Evolutionary conservation across 305 asterid species (phyloP).

Genomic region (Fraxinus velutina): DNA sequence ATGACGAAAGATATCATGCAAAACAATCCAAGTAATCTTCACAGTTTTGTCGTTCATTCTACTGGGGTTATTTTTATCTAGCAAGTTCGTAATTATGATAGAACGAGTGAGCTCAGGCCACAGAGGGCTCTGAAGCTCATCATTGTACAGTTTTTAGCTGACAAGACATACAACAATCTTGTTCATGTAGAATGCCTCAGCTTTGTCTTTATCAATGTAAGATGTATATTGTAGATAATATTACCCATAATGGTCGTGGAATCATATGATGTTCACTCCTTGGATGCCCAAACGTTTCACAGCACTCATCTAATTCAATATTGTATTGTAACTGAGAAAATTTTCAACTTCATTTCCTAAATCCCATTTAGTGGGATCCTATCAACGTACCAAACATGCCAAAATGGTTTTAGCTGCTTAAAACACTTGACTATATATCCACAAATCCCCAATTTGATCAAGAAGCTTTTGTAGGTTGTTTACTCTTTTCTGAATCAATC

Average conservation of each 20-base stretch:
- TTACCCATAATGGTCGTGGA: background rate
- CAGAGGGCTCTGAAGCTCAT: conserved; percentile 5
- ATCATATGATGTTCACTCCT: background rate
- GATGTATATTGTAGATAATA: background rate
- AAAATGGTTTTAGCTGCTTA: background rate
- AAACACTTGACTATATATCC: background rate
- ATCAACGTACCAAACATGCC: background rate
- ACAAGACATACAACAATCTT: background rate
- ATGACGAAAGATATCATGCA: background rate
- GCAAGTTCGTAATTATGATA: background rate
- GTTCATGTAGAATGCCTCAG: background rate
- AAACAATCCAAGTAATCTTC: background rate
- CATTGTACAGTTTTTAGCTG: background rate
- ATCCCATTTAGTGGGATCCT: background rate
- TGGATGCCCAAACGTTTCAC: background rate
- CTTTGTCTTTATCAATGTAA: background rate
- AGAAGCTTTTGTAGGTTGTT: conserved; percentile 23
- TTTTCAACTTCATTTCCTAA: background rate
- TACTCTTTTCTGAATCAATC: conserved; percentile 38
- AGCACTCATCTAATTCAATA: background rate
- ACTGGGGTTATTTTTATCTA: background rate
- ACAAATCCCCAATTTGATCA: background rate
- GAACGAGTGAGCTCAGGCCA: background rate
- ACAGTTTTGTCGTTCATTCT: background rate
- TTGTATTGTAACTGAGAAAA: background rate